Evolutionary conservation across 257 asterid genomes (phyloP), one percentile per base, ranked within the genome.

Genomic region (Capsicum pubescens): DNA sequence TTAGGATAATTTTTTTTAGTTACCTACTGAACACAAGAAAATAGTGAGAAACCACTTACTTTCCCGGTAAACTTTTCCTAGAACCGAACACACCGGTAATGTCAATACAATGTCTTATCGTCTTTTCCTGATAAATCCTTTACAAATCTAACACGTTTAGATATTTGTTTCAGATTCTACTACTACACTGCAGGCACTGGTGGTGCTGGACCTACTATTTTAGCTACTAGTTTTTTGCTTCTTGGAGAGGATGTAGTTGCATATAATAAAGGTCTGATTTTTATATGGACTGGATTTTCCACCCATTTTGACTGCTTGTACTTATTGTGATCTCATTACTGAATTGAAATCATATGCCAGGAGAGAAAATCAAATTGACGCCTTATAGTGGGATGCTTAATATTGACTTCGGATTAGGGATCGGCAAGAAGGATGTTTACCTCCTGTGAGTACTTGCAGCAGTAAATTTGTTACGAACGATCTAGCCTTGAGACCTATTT

Each of bases 131-230:
- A 52, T 26, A 52, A 15, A 13, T 77, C 15, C 54, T 26, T 77
- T 54, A 77, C 50, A 77, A 6, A 52, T 76, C 63, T 77, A 77
- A 77, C 82, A 52, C 54, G 64, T 26, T 54, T 77, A 32, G 26
- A 52, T 77, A 77, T 8, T 26, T 77, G 83, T 87, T 84, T 83
- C 89, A 96, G 99, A 90, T 96, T 92, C 91, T 92, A 90, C 89
- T 96, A 96, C 89, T 93, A 92, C 86, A 94, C 99, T 61, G 99
- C 99, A 84, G 99, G 99, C 83, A 90, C 97, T 10, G 99, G 98
- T 82, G 98, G 99, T 84, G 98, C 95, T 80, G 98, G 99, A 83
- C 98, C 98, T 15, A 94, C 98, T 52, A 96, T 96, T 89, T 88
- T 94, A 85, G 89, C 98, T 7, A 94, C 98, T 71, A 94, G 99